phyloP scores from a whole-genome alignment of 2,329 filamentous ascomycete genomes.

The Dactylellina parvicollis region DNA sequence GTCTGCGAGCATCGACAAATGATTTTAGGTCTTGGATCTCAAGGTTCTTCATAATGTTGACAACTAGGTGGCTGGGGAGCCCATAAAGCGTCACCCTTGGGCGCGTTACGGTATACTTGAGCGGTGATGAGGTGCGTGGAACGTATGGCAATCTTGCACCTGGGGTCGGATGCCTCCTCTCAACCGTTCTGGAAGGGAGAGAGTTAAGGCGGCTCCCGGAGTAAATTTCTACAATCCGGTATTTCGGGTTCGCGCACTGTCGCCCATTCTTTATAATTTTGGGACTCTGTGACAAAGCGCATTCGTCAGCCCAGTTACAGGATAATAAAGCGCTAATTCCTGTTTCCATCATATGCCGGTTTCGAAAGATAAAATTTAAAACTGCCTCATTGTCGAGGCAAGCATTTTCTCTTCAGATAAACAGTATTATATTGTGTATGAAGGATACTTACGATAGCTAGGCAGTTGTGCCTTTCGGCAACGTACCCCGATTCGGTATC shows the following conservation, averaged over 20 bases:
- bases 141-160: background rate
- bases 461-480: slow-evolving; percentile 9
- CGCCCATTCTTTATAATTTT: slow-evolving; percentile 7
- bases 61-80: background rate
- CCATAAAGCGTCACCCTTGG: background rate
- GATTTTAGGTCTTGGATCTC: slow-evolving; percentile 1
- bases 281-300: background rate
- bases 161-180: background rate
- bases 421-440: too few relatives aligned
- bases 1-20: slow-evolving; percentile 7
- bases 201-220: slow-evolving; percentile 9
- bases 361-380: too few relatives aligned
- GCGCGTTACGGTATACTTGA: background rate
- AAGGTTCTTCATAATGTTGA: slow-evolving; percentile 7
- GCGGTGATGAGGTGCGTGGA: background rate
- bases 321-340: too few relatives aligned
- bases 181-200: background rate
- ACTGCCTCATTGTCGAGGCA: too few relatives aligned
- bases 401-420: too few relatives aligned
- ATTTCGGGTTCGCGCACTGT: slow-evolving; percentile 9
- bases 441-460: slow-evolving; percentile 4
- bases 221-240: slow-evolving; percentile 8
- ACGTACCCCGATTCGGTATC: slow-evolving; percentile 4
- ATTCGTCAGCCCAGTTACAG: background rate
- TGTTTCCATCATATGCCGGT: too few relatives aligned